phyloP scores from a whole-genome alignment of 2,329 filamentous ascomycete species.

The Colletotrichum agaves region DNA sequence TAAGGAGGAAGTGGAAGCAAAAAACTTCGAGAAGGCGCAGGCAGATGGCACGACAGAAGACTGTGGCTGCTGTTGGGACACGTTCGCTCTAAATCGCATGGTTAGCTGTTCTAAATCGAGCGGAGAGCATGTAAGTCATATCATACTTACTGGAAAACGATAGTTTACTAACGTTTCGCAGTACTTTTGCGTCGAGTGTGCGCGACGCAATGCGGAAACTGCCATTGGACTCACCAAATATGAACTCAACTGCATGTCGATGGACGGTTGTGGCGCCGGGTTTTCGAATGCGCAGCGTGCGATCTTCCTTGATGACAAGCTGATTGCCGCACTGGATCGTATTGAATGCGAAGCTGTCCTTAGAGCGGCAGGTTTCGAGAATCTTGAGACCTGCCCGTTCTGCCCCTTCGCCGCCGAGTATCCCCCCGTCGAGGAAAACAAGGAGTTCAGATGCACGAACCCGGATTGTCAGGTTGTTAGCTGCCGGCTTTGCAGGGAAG shows the following conservation, averaged over 20 bases:
- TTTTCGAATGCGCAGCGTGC: slow-evolving; percentile 68
- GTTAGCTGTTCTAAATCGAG: slow-evolving; percentile 70
- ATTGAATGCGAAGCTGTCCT: slow-evolving; percentile 78
- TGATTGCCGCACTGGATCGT: slow-evolving; percentile 71
- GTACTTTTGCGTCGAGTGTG: slow-evolving; percentile 77
- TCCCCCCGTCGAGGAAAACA: slow-evolving; percentile 72
- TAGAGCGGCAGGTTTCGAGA: slow-evolving; percentile 75
- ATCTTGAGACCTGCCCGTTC: slow-evolving; percentile 81
- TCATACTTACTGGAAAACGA: not conserved
- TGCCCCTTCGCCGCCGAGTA: slow-evolving; percentile 84
- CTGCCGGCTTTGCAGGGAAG: slow-evolving; percentile 74
- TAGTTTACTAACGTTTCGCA: slow-evolving; percentile 36
- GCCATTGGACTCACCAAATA: slow-evolving; percentile 77
- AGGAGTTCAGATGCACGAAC: slow-evolving; percentile 78
- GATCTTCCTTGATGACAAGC: slow-evolving; percentile 67
- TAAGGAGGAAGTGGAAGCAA: slow-evolving; percentile 49
- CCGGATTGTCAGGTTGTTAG: slow-evolving; percentile 71
- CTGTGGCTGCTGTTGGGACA: slow-evolving; percentile 79
- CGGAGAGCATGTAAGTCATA: slow-evolving; percentile 60
- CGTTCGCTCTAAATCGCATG: slow-evolving; percentile 74
- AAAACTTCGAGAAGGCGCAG: slow-evolving; percentile 55
- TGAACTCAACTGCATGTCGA: slow-evolving; percentile 76
- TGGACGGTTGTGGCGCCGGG: slow-evolving; percentile 69
- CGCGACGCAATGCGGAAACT: slow-evolving; percentile 71
- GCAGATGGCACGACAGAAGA: slow-evolving; percentile 67